These are phyloP conservation scores for Thozetella sp. DNA, from an alignment of 495 filamentous ascomycete species.

Conservation along the genomic window DNA sequence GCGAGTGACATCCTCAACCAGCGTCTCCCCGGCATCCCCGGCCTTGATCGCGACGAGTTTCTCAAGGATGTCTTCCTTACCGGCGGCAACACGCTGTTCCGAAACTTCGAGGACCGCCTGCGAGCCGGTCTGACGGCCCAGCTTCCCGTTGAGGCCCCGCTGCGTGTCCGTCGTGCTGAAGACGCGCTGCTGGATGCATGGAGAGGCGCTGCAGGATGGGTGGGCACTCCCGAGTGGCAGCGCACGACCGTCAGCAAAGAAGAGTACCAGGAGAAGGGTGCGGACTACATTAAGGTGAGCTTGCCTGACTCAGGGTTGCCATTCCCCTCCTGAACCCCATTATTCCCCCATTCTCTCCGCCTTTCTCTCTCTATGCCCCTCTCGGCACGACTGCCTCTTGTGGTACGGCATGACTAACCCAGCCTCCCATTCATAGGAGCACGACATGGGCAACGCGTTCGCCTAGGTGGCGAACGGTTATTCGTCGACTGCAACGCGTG, in stretches of 20 bases:
- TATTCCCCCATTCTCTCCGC: conserved; percentile 10
- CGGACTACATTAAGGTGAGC: conserved; percentile 81
- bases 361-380: conserved; percentile 8
- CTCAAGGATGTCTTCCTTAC: conserved; percentile 90
- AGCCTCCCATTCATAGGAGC: conserved; percentile 56
- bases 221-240: conserved; percentile 46
- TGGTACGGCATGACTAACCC: conserved; percentile 12
- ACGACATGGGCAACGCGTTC: conserved; percentile 76
- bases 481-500: not conserved
- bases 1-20: conserved; percentile 82
- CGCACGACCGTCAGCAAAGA: conserved; percentile 60
- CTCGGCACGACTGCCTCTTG: not conserved
- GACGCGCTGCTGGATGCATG: conserved; percentile 86
- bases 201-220: conserved; percentile 89
- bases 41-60: conserved; percentile 60
- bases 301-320: not conserved
- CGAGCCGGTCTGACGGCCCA: conserved; percentile 69
- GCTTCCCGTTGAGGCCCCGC: conserved; percentile 65
- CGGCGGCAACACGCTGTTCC: conserved; percentile 87
- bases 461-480: conserved; percentile 8
- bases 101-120: conserved; percentile 84
- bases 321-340: not conserved
- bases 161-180: conserved; percentile 68
- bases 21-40: conserved; percentile 59
- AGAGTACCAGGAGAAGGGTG: conserved; percentile 83